Percentiles rank a stretch among this genome's conserved stretches.
Evolutionary conservation across 495 filamentous ascomycete genomes (phyloP).

Genomic region (Penicillium flavigenum): DNA sequence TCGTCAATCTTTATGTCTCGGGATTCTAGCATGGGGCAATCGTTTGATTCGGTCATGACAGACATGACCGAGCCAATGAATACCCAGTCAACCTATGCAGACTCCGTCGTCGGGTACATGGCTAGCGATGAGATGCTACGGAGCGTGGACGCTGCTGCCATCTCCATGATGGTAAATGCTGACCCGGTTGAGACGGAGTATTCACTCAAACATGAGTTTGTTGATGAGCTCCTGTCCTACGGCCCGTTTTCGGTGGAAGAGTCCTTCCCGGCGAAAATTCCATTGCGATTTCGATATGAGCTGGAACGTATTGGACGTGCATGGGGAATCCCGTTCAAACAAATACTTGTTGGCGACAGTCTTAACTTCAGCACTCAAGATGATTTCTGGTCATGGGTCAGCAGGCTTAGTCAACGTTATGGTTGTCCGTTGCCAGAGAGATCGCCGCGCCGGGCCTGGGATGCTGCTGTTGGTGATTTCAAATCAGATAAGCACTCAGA

Average conservation of each 20-base stretch:
- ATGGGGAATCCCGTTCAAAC: slow-evolving; percentile 36
- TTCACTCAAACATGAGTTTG: slow-evolving; percentile 25
- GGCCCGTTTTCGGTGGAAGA: slow-evolving; percentile 39
- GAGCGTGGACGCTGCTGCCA: slow-evolving; percentile 14
- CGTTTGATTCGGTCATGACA: slow-evolving; percentile 38
- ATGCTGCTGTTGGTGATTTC: slow-evolving; percentile 36
- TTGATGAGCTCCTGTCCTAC: slow-evolving; percentile 27
- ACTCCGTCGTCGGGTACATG: slow-evolving; percentile 33
- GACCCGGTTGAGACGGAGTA: slow-evolving; percentile 7
- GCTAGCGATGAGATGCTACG: slow-evolving; percentile 25
- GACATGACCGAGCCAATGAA: slow-evolving; percentile 33
- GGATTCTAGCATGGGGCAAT: slow-evolving; percentile 18
- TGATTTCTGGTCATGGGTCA: slow-evolving; percentile 43
- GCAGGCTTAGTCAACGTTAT: slow-evolving; percentile 29
- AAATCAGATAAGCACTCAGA: slow-evolving; percentile 40
- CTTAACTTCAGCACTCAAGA: slow-evolving; percentile 33
- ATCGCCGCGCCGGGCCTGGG: slow-evolving; percentile 42
- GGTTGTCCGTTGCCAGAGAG: slow-evolving; percentile 39
- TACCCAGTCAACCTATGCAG: slow-evolving; percentile 33
- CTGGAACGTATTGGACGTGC: slow-evolving; percentile 39
- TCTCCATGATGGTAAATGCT: slow-evolving; percentile 6
- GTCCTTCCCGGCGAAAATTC: slow-evolving; percentile 29
- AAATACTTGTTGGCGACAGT: slow-evolving; percentile 31
- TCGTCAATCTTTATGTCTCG: slow-evolving; percentile 24
- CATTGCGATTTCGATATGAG: slow-evolving; percentile 48